Evolutionary conservation across 2,329 filamentous ascomycete species (phyloP).

Genomic region (Aspergillus viridinutans): DNA sequence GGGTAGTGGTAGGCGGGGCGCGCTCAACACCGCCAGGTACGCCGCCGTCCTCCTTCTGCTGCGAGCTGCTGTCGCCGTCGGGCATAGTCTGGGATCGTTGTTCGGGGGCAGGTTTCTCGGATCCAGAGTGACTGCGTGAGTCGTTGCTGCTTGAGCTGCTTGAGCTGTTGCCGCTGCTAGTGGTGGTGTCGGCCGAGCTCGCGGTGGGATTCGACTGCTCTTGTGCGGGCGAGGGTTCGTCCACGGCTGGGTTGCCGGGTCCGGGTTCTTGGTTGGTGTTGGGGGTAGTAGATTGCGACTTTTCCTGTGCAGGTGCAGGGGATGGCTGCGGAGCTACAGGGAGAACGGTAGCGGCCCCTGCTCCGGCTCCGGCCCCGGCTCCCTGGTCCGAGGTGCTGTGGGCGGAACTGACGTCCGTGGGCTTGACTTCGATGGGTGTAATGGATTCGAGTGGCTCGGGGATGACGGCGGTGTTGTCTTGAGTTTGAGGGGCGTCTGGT

Average conservation of each 20-base stretch:
- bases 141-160: neutral
- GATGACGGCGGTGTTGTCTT: slow-evolving; percentile 20
- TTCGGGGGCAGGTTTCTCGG: neutral
- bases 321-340: neutral
- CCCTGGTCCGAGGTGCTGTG: slow-evolving; percentile 5
- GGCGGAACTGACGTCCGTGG: slow-evolving; percentile 3
- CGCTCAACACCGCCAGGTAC: neutral
- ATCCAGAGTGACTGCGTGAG: neutral
- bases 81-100: neutral
- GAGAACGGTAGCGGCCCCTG: neutral
- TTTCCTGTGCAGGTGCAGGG: neutral
- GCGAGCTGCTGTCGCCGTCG: neutral
- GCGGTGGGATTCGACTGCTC: slow-evolving; percentile 1
- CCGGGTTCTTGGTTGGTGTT: neutral
- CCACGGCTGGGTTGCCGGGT: neutral
- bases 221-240: neutral
- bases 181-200: neutral
- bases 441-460: slow-evolving; percentile 9
- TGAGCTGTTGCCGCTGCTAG: neutral
- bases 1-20: neutral
- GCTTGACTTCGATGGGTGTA: slow-evolving; percentile 7
- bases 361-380: neutral
- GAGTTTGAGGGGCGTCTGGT: slow-evolving; percentile 19
- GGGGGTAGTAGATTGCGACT: too few relatives aligned
- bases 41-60: neutral